Percentiles rank a stretch among this genome's conserved stretches.
Evolutionary conservation across 805 yeast species (phyloP).

Genomic region (Yarrowia divulgata): DNA sequence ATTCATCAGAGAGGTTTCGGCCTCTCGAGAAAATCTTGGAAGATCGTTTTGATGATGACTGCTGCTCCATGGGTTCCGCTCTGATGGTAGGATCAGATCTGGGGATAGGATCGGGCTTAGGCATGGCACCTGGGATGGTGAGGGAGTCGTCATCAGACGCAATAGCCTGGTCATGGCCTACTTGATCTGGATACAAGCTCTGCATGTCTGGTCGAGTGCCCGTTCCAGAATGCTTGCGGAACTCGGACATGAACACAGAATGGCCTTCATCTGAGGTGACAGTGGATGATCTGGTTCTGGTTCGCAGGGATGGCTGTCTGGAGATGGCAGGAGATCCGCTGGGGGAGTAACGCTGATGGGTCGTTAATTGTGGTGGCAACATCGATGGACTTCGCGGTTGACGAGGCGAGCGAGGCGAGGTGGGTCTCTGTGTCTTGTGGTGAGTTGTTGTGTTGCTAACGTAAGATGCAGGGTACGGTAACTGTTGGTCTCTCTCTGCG

Average conservation of each 20-base stretch:
- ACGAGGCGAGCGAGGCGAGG: not conserved
- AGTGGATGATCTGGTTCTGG: conserved; percentile 14
- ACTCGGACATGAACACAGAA: conserved; percentile 20
- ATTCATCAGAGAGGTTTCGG: not conserved
- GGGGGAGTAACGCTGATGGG: not conserved
- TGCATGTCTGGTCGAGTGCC: conserved; percentile 10
- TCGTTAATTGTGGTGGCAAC: not conserved
- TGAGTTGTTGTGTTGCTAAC: not conserved
- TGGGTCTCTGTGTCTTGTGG: conserved; percentile 5
- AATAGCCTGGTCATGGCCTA: not conserved
- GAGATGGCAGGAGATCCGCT: conserved; percentile 3
- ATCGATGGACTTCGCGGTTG: conserved; percentile 2
- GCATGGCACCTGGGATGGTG: not conserved
- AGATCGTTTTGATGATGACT: conserved; percentile 5
- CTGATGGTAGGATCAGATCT: not conserved
- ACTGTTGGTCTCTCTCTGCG: not conserved
- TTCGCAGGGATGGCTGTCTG: not conserved
- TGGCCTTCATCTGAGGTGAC: conserved; percentile 20
- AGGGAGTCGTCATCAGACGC: conserved; percentile 13
- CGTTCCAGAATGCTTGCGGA: conserved; percentile 13
- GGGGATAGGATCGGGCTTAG: not conserved
- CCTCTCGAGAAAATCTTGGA: conserved; percentile 21
- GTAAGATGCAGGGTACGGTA: not conserved
- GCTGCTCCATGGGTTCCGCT: conserved; percentile 13
- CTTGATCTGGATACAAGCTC: conserved; percentile 1